phyloP scores from a whole-genome alignment of 495 filamentous ascomycete species.

The Hapsidospora chrysogenum region DNA sequence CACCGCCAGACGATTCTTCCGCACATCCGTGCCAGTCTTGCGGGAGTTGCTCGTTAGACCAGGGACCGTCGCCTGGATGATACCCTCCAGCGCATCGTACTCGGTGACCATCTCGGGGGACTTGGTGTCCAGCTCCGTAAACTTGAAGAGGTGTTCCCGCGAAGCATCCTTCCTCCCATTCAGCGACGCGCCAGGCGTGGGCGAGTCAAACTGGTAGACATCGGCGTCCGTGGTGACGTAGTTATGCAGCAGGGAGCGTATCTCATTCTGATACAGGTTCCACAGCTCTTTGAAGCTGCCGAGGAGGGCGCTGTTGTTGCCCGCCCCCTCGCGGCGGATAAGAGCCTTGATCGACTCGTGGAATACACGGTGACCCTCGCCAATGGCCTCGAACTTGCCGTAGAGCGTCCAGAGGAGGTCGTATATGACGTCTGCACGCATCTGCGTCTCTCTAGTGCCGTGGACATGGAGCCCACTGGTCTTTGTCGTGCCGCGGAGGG shows the following conservation, averaged over 20 bases:
- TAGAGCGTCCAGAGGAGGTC: constrained; percentile 87
- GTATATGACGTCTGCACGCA: constrained; percentile 64
- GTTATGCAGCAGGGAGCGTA: constrained; percentile 85
- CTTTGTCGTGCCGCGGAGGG: constrained; percentile 34
- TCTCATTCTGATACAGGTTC: constrained; percentile 63
- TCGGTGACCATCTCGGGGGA: constrained; percentile 60
- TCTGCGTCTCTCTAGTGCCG: constrained; percentile 47
- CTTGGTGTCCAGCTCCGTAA: constrained; percentile 67
- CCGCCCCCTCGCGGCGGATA: constrained; percentile 55
- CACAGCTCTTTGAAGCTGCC: constrained; percentile 84
- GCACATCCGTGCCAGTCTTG: constrained; percentile 29
- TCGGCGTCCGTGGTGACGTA: constrained; percentile 91
- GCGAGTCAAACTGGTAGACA: constrained; percentile 34
- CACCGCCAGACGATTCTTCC: constrained; percentile 19
- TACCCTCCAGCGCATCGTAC: constrained; percentile 77
- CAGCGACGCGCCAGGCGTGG: constrained; percentile 17
- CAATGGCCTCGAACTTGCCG: constrained; percentile 91
- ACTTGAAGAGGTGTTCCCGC: constrained; percentile 78
- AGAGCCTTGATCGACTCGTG: constrained; percentile 80
- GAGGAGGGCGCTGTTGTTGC: constrained; percentile 39
- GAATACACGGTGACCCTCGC: constrained; percentile 84
- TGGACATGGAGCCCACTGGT: constrained; percentile 47
- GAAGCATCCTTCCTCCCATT: constrained; percentile 40
- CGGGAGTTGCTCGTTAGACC: constrained; percentile 74
- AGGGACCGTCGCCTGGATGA: constrained; percentile 79